A percentile compares a stretch with the other conserved stretches of the same genome.
These are phyloP conservation scores for Dryadomyces quercus-mongolicae DNA, from an alignment of 2,329 filamentous ascomycete species.

Conservation along the genomic window DNA sequence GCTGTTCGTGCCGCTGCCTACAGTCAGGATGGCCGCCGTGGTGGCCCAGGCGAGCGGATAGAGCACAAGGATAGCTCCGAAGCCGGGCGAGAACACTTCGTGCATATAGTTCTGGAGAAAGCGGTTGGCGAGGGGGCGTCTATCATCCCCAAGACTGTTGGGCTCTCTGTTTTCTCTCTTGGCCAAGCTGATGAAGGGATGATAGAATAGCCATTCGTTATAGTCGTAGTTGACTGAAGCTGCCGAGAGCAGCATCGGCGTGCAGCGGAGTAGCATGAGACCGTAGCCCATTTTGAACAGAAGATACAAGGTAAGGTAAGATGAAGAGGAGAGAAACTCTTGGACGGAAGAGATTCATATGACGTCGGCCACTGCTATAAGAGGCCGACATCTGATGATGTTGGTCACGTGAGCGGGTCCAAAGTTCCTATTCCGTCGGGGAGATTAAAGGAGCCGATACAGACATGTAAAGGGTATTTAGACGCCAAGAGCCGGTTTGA, in stretches of 20 bases:
- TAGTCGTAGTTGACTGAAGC: neutral
- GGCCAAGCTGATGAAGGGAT: neutral
- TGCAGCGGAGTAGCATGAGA: neutral
- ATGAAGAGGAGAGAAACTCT: neutral
- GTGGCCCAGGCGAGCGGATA: conserved; percentile 2
- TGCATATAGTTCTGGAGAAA: conserved; percentile 3
- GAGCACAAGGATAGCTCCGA: conserved; percentile 1
- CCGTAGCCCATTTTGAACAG: neutral
- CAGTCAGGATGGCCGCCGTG: neutral
- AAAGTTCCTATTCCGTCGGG: neutral
- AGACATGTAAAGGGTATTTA: no score
- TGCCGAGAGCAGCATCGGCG: neutral
- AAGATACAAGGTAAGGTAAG: neutral
- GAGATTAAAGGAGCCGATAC: neutral
- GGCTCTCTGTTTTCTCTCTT: neutral
- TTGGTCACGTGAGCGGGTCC: no score
- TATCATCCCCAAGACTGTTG: neutral
- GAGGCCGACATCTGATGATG: no score
- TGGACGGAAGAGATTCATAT: neutral
- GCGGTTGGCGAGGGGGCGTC: neutral
- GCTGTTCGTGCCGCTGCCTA: neutral
- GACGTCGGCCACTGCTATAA: no score
- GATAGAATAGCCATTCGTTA: neutral
- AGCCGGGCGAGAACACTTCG: neutral
- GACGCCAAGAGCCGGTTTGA: no score